Base-by-base conservation (phyloP, 2,329 filamentous ascomycete species). In the Botryotinia convoluta region DNA sequence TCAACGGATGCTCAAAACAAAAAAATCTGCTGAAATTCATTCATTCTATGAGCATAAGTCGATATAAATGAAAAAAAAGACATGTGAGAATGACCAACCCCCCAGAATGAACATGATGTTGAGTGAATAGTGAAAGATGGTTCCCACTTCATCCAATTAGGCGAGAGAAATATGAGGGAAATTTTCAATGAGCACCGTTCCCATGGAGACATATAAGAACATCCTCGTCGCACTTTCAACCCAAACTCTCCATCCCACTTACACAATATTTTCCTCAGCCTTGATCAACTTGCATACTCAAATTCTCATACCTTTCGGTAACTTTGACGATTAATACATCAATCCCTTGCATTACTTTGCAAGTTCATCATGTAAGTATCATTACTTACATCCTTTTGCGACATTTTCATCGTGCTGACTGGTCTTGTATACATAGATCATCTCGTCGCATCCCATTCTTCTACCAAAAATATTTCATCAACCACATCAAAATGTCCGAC, bases 301-400 rank as follows among this genome's bases (percentile, higher is more conserved):
- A 22, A n/a, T 37, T 20, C 20, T 44, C 54, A 45, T 45, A 59
- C 39, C 48, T 5, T 68, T 35, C 5, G 26, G 26, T 20, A 44
- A 69, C 26, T 42, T 60, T 37, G 26, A 42, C 37, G 9, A 20
- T 42, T 7, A 26, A 37, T 45, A 60, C n/a, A 42, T 69, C 37
- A 60, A 61, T 61, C 22, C 8, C 67, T 69, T 69, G 67, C 51
- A 69, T 69, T 18, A n/a, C n/a, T 35, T 44, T n/a, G 67, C 67
- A 61, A 20, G 22, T 37, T 35, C 54, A 45, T 61, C 68, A 35
- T 45, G 68, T 70, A 61, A 18, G 68, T 70, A 37, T 61, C 65
- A 42, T 57, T 57, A 26, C 26, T 68, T 57, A 42, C n/a, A 42
- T 42, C 35, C 20, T 57, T 57, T 14, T 68, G 65, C n/a, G 48